Conservation (phyloP, 2,329 filamentous ascomycete species). For the Chrysoporthe deuterocubensis region DNA sequence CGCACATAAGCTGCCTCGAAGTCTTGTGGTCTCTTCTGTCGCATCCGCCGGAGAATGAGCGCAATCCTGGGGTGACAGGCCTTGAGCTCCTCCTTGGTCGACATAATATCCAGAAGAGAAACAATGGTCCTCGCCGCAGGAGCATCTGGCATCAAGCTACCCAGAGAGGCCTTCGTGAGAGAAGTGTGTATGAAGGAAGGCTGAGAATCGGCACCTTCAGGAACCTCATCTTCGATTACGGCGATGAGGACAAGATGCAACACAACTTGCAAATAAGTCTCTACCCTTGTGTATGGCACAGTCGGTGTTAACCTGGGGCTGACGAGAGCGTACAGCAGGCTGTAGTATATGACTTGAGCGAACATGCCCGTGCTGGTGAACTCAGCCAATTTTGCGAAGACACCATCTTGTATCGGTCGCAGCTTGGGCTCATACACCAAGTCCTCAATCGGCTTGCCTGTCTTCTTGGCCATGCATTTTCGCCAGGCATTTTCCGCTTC, state of each 20-base stretch:
- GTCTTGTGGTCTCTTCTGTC: constrained; percentile 75
- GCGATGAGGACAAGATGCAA: constrained; percentile 87
- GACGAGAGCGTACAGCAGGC: constrained; percentile 78
- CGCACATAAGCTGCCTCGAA: constrained; percentile 71
- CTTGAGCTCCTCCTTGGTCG: constrained; percentile 74
- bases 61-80: constrained; percentile 83
- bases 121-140: constrained; percentile 65
- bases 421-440: constrained; percentile 91
- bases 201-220: constrained; percentile 55
- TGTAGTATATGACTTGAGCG: constrained; percentile 86
- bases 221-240: constrained; percentile 76
- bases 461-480: constrained; percentile 84
- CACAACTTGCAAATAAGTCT: constrained; percentile 90
- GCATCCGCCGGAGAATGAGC: constrained; percentile 81
- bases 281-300: constrained; percentile 80
- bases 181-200: constrained; percentile 76
- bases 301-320: constrained; percentile 70
- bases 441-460: constrained; percentile 77
- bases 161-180: constrained; percentile 65
- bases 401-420: constrained; percentile 73
- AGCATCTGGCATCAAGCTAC: constrained; percentile 62
- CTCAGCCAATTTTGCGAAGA: constrained; percentile 74
- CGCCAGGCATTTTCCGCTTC: constrained; percentile 91
- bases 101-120: constrained; percentile 64
- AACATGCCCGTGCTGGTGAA: constrained; percentile 89